A percentile compares a stretch with the other conserved stretches of the same genome.
Evolutionary conservation across 2,329 filamentous ascomycete species (phyloP).

Genomic region (Blastomyces parvus): DNA sequence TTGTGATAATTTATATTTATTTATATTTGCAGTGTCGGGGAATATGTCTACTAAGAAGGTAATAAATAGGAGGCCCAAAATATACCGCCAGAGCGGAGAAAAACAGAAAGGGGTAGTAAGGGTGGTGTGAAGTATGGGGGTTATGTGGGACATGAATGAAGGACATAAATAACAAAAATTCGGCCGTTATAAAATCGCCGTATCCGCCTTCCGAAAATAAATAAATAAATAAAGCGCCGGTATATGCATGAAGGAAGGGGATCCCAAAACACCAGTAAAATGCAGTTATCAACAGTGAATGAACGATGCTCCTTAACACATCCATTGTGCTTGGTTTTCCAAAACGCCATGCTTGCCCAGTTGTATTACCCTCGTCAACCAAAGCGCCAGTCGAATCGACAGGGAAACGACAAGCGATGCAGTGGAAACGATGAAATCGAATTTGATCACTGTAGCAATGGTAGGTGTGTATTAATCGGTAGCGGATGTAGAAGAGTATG

Average conservation of each 20-base stretch:
- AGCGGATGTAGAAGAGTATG: conserved; percentile 1
- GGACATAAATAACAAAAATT: background rate
- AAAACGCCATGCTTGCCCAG: background rate
- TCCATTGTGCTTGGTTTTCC: background rate
- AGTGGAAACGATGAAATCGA: too few relatives aligned
- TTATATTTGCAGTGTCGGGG: conserved; percentile 16
- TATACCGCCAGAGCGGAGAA: background rate
- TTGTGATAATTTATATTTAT: conserved; percentile 1
- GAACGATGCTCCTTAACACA: background rate
- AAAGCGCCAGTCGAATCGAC: background rate
- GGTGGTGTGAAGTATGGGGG: background rate
- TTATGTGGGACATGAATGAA: background rate
- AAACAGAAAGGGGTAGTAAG: background rate
- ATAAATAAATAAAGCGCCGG: background rate
- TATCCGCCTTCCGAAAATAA: background rate
- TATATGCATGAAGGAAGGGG: background rate
- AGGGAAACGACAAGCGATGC: background rate
- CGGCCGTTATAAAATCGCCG: background rate
- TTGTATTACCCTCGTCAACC: background rate
- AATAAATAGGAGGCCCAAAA: background rate
- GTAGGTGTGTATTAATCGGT: background rate
- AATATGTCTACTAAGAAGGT: background rate
- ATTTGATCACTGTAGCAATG: background rate
- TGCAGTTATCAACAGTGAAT: background rate
- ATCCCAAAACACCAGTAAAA: background rate